These are phyloP conservation scores for Mortierella hygrophila DNA, from an alignment of 192 early-diverging fungal genomes.

Conservation along the genomic window DNA sequence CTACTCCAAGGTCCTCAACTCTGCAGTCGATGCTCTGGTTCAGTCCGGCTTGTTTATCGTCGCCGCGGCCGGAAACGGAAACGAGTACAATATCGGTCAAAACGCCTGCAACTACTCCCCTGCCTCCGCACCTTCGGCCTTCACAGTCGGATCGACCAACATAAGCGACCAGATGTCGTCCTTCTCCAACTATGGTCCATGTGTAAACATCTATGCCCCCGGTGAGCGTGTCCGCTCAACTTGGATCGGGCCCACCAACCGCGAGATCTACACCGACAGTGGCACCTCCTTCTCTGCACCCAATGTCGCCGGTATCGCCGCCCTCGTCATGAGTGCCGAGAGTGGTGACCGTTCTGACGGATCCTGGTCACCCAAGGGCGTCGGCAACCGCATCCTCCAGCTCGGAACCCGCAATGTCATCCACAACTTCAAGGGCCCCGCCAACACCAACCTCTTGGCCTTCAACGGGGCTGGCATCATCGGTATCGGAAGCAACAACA, in stretches of 20 bases:
- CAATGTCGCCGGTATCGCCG: conserved; percentile 51
- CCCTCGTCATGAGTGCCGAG: conserved; percentile 37
- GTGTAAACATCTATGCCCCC: conserved; percentile 66
- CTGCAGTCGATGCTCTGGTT: conserved; percentile 56
- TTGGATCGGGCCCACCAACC: conserved; percentile 49
- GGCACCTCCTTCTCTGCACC: conserved; percentile 59
- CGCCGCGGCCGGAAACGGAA: conserved; percentile 61
- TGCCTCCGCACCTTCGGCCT: conserved; percentile 54
- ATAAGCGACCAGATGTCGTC: conserved; percentile 57
- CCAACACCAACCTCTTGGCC: conserved; percentile 55
- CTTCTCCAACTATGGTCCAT: conserved; percentile 66
- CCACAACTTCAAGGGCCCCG: conserved; percentile 35
- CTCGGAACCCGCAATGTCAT: conserved; percentile 53
- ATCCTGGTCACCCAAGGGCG: conserved; percentile 38
- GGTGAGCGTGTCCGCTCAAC: conserved; percentile 56
- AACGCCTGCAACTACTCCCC: conserved; percentile 66
- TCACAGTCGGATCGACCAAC: conserved; percentile 65
- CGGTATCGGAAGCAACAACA: background rate
- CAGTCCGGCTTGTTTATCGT: conserved; percentile 56
- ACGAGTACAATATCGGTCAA: conserved; percentile 57
- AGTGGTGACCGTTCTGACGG: conserved; percentile 37
- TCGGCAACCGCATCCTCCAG: conserved; percentile 40
- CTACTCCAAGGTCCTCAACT: conserved; percentile 57
- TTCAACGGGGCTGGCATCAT: conserved; percentile 53
- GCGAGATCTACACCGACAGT: conserved; percentile 51